Evolutionary conservation across 208 protist genomes (phyloP), one percentile per base, ranked within the genome.

Genomic region (Crithidia acanthocephali): DNA sequence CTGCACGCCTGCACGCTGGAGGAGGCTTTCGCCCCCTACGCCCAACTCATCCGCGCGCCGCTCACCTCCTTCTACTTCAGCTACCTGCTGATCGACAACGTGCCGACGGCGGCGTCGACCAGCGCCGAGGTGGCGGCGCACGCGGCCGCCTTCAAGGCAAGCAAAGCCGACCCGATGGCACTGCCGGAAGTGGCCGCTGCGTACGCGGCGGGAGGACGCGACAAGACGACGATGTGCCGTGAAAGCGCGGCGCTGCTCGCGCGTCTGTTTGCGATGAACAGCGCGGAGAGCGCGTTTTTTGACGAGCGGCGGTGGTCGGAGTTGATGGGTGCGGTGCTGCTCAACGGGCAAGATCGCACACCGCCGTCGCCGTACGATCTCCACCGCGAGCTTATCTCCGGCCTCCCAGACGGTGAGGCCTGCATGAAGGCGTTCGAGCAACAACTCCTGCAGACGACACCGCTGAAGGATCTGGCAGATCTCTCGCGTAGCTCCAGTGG

Each of bases 321-420:
- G 60, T 56, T 93, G 30, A 74, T 93, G 50, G 86, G 91, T 6
- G 88, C 88, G 11, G 79, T 93, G 25, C 78, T 95, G 30, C 80
- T 95, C 18, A 95, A 92, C 73, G 86, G 86, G 27, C 88, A 95
- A 64, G 91, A 92, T 56, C 88, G 91, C 32, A 80, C 68, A 22
- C 86, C 86, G 16, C 82, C 79, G 18, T 91, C 82, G 0, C 72
- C 77, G 6, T 92, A 89, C 72, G 75, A 84, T 23, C 50, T 74
- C 22, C 61, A 86, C 35, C 71, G 72, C 44, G 67, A 83, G 13
- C 60, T 74, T 9, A 75, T 90, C 20, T 28, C 57, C 44, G 48
- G 42, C 23, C 47, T 84, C 42, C 67, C 77, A 0, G 69, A 51
- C 23, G 83, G 72, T 4, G 40, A 48, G 2, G 53, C 62, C 11